Conservation (phyloP, 2,329 filamentous ascomycete genomes). For the Helicocarpus griseus region DNA sequence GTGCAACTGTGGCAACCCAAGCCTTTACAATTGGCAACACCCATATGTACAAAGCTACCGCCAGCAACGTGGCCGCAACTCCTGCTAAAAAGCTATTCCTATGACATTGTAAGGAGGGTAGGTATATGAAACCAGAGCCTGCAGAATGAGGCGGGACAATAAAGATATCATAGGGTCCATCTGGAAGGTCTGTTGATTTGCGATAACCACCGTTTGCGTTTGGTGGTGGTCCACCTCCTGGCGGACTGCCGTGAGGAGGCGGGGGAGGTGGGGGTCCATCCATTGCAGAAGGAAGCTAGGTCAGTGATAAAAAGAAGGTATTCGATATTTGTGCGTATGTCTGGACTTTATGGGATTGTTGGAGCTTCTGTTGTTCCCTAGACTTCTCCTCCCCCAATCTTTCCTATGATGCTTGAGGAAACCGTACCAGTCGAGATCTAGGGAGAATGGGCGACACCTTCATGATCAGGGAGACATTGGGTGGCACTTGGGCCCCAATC, state of each 20-base stretch:
- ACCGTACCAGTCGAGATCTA: neutral
- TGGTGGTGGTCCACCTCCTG: slow-evolving; percentile 27
- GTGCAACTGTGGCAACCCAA: slow-evolving; percentile 63
- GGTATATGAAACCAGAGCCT: slow-evolving; percentile 81
- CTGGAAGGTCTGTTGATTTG: slow-evolving; percentile 54
- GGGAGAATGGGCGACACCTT: neutral
- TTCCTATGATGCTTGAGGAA: neutral
- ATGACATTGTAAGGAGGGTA: slow-evolving; percentile 80
- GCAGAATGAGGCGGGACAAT: slow-evolving; percentile 87
- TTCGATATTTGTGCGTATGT: neutral
- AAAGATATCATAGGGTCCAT: slow-evolving; percentile 94
- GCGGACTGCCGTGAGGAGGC: slow-evolving; percentile 73
- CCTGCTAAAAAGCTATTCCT: slow-evolving; percentile 87
- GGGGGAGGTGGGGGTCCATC: slow-evolving; percentile 52
- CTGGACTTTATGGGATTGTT: neutral
- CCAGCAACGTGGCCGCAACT: slow-evolving; percentile 63
- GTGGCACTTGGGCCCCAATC: slow-evolving; percentile 2
- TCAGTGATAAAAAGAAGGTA: neutral
- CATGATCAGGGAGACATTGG: neutral
- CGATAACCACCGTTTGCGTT: slow-evolving; percentile 21
- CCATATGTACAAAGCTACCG: slow-evolving; percentile 62
- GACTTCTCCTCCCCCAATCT: neutral
- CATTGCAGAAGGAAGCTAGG: slow-evolving; percentile 16
- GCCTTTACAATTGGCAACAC: slow-evolving; percentile 62
- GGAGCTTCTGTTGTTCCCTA: neutral